Base-by-base conservation (phyloP, 169 alveolate species). In the Perkinsus marinus region DNA sequence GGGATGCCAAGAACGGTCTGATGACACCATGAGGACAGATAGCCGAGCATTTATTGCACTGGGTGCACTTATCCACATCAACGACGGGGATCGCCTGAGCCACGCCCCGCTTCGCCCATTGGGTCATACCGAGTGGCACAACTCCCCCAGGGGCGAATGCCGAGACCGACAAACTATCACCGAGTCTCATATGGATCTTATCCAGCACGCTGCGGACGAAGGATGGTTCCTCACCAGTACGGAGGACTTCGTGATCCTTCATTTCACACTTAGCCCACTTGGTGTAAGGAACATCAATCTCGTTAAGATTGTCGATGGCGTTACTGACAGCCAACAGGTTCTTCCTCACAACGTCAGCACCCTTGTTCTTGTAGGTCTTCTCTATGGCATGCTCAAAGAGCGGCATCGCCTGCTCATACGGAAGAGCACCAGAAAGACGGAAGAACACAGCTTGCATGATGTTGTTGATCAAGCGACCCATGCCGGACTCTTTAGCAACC, bases 41-140 rank as follows among this genome's bases (percentile, higher is more conserved):
- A 39, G 93, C 93, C 34, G 95, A 92, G 93, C 96, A 94, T 34
- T 93, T 92, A 91, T 94, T 94, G 93, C 96, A 94, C 90, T 94
- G 96, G 90, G 94, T 94, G 90, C 96, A 94, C 90, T 94, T 94
- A 92, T 94, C 94, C 95, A 94, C 92, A 93, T 94, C 96, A 43
- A 94, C 96, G 36, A 93, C 93, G 6, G 96, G 96, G 68, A 94
- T 93, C 16, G 94, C 90, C 43, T 91, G 93, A 6, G 96, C 96
- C 26, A 94, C 93, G 6, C 95, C 95, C 39, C 96, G 93, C 93
- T 94, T 94, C 90, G 93, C 96, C 39, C 39, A 94, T 41, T 93
- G 94, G 3, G 95, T 92, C 89, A 93, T 93, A n/a, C 94, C 93
- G 57, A 94, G 92, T n/a, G 96, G 96, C 69, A 94, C 94, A 57